Evolutionary conservation across 2,329 filamentous ascomycete genomes (phyloP).

Genomic region (Penicillium sumatraense): DNA sequence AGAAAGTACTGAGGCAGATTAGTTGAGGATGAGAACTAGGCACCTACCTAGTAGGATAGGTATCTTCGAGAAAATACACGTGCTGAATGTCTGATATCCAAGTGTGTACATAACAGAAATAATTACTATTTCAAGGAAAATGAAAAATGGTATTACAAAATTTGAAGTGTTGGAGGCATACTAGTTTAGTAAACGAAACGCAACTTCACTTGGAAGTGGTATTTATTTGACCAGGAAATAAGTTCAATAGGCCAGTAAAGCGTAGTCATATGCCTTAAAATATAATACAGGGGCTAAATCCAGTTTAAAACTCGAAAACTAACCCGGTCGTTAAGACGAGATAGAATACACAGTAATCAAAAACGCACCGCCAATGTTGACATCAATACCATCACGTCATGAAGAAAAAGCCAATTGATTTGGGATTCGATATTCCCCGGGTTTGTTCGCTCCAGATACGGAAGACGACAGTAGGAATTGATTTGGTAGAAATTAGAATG

Average conservation of each 20-base stretch:
- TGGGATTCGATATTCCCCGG: no score
- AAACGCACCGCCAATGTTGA: slow-evolving; percentile 10
- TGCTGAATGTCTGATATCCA: no score
- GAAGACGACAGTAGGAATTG: background rate
- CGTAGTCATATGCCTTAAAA: background rate
- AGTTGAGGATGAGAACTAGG: background rate
- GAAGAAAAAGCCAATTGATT: slow-evolving; percentile 4
- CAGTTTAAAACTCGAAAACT: no score
- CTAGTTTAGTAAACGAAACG: no score
- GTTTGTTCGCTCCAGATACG: no score
- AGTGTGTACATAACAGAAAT: no score
- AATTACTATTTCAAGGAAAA: no score
- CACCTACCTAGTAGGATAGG: no score
- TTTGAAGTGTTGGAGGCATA: no score
- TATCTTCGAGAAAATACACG: no score
- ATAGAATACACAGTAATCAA: background rate
- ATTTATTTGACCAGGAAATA: background rate
- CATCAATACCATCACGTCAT: slow-evolving; percentile 16
- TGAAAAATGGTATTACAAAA: no score
- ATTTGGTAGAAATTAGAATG: background rate
- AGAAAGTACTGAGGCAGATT: background rate
- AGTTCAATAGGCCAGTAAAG: background rate
- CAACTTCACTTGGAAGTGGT: no score
- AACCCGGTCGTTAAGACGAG: background rate
- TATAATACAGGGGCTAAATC: slow-evolving; percentile 13